Evolutionary conservation across 2,329 filamentous ascomycete genomes (phyloP).

Genomic region (Arthrinium phaeospermum): DNA sequence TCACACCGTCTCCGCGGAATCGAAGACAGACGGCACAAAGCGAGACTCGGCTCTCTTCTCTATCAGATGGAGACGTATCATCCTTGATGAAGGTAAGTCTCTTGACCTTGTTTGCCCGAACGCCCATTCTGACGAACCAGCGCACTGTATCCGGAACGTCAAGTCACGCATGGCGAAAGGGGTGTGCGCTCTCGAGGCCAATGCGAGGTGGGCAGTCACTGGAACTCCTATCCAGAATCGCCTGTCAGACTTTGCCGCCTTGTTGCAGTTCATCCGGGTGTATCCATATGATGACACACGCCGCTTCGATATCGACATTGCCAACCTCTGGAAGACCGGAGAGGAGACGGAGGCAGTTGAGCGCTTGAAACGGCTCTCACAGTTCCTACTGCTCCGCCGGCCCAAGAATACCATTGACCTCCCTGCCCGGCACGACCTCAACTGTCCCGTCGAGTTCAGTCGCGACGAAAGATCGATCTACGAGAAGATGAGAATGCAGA

Average conservation of each 20-base stretch:
- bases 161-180: conserved; percentile 42
- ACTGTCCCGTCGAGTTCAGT: conserved; percentile 36
- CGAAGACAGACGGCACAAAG: conserved; percentile 26
- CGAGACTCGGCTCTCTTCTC: conserved; percentile 38
- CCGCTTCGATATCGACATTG: conserved; percentile 46
- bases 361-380: conserved; percentile 45
- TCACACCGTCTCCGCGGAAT: conserved; percentile 46
- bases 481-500: conserved; percentile 34
- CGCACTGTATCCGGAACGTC: conserved; percentile 46
- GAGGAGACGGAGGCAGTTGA: conserved; percentile 43
- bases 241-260: conserved; percentile 45
- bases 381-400: conserved; percentile 46
- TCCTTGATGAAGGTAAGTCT: conserved; percentile 46
- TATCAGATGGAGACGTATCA: conserved; percentile 44
- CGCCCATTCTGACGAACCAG: conserved; percentile 30
- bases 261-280: conserved; percentile 48
- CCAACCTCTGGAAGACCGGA: conserved; percentile 44
- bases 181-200: conserved; percentile 41
- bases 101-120: neutral
- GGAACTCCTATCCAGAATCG: conserved; percentile 56
- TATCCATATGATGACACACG: conserved; percentile 47
- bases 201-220: conserved; percentile 50
- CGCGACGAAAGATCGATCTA: conserved; percentile 44
- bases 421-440: neutral
- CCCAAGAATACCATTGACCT: conserved; percentile 37